These are phyloP conservation scores for Ceratonia siliqua DNA, from an alignment of 306 rosid genomes.

Conservation along the genomic window DNA sequence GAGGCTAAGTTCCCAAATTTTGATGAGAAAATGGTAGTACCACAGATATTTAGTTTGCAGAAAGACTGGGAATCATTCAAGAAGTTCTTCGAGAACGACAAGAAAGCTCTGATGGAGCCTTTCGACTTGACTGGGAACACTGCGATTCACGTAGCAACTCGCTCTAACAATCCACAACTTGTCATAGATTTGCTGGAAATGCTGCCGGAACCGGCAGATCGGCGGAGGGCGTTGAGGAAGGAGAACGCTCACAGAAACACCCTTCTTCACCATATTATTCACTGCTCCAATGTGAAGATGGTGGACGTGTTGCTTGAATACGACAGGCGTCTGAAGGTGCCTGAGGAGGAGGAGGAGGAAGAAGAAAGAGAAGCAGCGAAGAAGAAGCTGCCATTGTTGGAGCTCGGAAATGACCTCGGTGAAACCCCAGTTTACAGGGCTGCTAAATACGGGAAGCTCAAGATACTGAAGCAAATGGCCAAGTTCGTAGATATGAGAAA, in stretches of 20 bases:
- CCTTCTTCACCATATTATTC: not conserved
- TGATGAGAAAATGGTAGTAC: not conserved
- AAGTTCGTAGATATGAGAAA: not conserved
- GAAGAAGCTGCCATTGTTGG: not conserved
- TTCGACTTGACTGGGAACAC: slow-evolving; percentile 7
- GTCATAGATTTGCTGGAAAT: not conserved
- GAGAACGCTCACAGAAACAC: not conserved
- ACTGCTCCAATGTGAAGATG: not conserved
- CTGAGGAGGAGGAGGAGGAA: not conserved
- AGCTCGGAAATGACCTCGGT: not conserved
- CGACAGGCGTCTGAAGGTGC: not conserved
- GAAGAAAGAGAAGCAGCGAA: not conserved
- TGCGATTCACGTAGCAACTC: not conserved
- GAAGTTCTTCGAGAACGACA: not conserved
- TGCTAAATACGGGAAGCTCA: not conserved
- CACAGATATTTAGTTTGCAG: not conserved
- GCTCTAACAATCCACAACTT: not conserved
- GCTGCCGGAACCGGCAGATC: not conserved
- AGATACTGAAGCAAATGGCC: slow-evolving; percentile 5
- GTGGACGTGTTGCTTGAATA: not conserved
- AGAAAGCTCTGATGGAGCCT: not conserved
- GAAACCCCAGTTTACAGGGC: slow-evolving; percentile 22
- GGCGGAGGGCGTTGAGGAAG: slow-evolving; percentile 1
- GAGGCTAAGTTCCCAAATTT: not conserved
- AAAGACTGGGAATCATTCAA: slow-evolving; percentile 16